phyloP scores from a whole-genome alignment of 495 filamentous ascomycete genomes.

The Tuber melanosporum region DNA sequence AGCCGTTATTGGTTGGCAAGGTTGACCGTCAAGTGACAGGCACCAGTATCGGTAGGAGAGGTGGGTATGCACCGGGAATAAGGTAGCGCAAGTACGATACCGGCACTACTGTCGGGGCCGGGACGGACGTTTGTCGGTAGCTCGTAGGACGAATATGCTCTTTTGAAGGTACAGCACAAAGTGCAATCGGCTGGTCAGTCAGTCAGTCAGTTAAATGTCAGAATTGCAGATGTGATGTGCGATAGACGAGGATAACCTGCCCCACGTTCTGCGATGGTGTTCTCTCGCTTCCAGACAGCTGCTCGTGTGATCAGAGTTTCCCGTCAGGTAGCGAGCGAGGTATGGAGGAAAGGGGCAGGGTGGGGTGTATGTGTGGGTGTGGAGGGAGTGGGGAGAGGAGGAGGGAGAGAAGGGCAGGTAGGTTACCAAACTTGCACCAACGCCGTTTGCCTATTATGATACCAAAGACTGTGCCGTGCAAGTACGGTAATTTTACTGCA shows the following conservation, averaged over 20 bases:
- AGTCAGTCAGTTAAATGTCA: background rate
- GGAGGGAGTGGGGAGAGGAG: constrained; percentile 2
- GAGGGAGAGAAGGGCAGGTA: background rate
- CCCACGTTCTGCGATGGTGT: background rate
- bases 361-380: background rate
- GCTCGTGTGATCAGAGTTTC: background rate
- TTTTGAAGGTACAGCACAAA: background rate
- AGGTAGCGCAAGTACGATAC: constrained; percentile 25
- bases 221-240: background rate
- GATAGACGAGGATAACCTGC: background rate
- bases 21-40: background rate
- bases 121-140: background rate
- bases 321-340: constrained; percentile 1
- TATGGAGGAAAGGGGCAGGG: background rate
- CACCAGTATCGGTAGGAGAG: constrained; percentile 6
- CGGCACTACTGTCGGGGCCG: background rate
- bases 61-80: constrained; percentile 30
- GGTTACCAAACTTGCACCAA: background rate
- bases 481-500: background rate
- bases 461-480: background rate
- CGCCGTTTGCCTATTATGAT: background rate
- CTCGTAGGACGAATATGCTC: background rate
- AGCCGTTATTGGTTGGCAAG: constrained; percentile 11
- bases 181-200: background rate
- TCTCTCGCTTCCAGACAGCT: background rate